A percentile compares a stretch with the other conserved stretches of the same genome.
Evolutionary conservation across 345 rosid genomes (phyloP).

Genomic region (Eucalyptus sp.): DNA sequence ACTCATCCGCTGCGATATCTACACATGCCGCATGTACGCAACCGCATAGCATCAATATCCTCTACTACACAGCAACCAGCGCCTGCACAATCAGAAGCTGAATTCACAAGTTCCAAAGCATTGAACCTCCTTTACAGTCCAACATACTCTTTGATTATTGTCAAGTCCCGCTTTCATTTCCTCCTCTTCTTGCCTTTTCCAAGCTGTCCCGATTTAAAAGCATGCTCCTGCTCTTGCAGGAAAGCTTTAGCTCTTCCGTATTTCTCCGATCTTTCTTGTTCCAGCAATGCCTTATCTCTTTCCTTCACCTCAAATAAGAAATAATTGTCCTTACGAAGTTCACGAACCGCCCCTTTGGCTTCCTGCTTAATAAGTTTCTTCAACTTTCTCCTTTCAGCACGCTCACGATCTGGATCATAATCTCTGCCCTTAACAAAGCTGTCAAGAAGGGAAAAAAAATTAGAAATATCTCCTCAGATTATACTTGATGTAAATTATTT

Average conservation of each 20-base stretch:
- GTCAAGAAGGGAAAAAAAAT: neutral
- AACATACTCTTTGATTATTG: neutral
- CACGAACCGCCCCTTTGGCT: conserved; percentile 69
- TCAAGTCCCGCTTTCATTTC: conserved; percentile 3
- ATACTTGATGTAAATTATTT: neutral
- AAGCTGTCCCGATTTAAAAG: conserved; percentile 76
- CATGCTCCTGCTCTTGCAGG: conserved; percentile 91
- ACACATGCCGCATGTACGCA: neutral
- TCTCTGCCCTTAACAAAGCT: conserved; percentile 86
- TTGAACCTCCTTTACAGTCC: neutral
- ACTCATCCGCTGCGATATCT: neutral
- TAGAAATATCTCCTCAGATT: neutral
- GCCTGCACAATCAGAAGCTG: neutral
- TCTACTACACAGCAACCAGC: neutral
- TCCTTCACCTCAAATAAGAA: conserved; percentile 46
- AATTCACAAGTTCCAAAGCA: neutral
- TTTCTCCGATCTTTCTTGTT: conserved; percentile 60
- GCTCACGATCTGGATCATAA: conserved; percentile 82
- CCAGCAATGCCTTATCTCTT: conserved; percentile 31
- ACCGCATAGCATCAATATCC: neutral
- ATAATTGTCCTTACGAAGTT: conserved; percentile 72
- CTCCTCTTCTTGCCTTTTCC: conserved; percentile 70
- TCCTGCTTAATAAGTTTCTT: conserved; percentile 43
- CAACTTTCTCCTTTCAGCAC: conserved; percentile 58
- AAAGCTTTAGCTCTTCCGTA: conserved; percentile 65